Percentiles rank a stretch among this genome's conserved stretches.
These are phyloP conservation scores for Lactarius sp. DNA, from an alignment of 768 basidiomycete species.

Conservation along the genomic window DNA sequence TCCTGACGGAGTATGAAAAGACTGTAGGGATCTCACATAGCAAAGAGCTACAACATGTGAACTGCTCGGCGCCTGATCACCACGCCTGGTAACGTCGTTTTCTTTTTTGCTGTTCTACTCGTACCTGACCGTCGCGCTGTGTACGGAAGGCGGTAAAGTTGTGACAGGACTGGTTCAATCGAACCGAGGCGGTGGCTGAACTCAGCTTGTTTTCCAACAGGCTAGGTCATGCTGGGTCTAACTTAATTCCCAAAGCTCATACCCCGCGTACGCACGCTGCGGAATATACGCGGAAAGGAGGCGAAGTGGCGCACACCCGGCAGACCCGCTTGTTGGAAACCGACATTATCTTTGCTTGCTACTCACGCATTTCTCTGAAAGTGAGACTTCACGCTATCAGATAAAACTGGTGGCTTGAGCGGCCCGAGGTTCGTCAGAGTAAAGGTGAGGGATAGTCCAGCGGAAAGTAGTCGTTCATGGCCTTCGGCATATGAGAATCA, in stretches of 20 bases:
- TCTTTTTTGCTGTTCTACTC: not conserved
- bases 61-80: too few relatives aligned
- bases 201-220: not conserved
- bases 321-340: not conserved
- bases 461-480: not conserved
- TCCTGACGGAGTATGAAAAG: not conserved
- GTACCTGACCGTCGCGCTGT: not conserved
- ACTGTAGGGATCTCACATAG: too few relatives aligned
- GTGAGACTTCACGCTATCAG: not conserved
- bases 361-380: not conserved
- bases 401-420: not conserved
- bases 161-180: not conserved
- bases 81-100: not conserved
- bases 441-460: not conserved
- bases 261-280: not conserved
- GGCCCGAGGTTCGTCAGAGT: not conserved
- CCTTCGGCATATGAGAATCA: not conserved
- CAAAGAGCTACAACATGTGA: too few relatives aligned
- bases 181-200: slow-evolving; percentile 1
- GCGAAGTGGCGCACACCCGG: not conserved
- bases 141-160: not conserved
- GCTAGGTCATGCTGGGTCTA: not conserved
- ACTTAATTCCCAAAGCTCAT: not conserved
- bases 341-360: not conserved
- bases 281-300: not conserved